Percentiles rank a stretch among this genome's conserved stretches.
Evolutionary conservation across 768 basidiomycete genomes (phyloP).

Genomic region (Tricholomella constricta): DNA sequence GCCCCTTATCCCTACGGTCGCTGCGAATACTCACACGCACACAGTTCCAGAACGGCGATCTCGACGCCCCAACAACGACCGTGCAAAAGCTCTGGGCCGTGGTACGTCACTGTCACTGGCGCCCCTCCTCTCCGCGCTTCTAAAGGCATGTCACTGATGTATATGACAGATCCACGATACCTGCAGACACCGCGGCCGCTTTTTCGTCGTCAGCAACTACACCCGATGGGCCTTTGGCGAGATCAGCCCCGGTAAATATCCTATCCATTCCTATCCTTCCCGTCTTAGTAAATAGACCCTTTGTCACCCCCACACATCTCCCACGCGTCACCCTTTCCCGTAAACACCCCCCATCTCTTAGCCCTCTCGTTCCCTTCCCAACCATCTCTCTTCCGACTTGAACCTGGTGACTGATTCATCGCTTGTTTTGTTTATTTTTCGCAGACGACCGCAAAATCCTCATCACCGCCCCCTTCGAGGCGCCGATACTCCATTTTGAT

Average conservation of each 20-base stretch:
- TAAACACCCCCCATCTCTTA: no score
- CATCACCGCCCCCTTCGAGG: constrained; percentile 19
- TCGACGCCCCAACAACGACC: constrained; percentile 14
- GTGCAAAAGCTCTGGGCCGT: constrained; percentile 28
- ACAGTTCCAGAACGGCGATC: constrained; percentile 18
- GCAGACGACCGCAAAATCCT: constrained; percentile 12
- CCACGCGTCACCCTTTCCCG: background rate
- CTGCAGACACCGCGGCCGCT: constrained; percentile 22
- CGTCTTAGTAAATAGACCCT: no score
- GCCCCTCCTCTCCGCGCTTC: no score
- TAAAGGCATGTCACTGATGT: no score
- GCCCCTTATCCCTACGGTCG: background rate
- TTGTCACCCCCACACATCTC: no score
- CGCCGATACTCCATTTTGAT: constrained; percentile 14
- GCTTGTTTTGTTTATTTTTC: background rate
- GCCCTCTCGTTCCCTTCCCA: background rate
- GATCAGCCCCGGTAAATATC: constrained; percentile 19
- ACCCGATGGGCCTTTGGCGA: constrained; percentile 27
- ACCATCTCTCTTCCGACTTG: background rate
- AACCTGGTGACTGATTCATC: background rate
- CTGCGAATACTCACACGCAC: background rate
- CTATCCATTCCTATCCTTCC: no score
- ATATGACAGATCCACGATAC: constrained; percentile 22
- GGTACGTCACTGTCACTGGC: no score
- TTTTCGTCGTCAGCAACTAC: constrained; percentile 28